Base-by-base conservation (phyloP, 257 asterid genomes). In the Primulina tabacum region DNA sequence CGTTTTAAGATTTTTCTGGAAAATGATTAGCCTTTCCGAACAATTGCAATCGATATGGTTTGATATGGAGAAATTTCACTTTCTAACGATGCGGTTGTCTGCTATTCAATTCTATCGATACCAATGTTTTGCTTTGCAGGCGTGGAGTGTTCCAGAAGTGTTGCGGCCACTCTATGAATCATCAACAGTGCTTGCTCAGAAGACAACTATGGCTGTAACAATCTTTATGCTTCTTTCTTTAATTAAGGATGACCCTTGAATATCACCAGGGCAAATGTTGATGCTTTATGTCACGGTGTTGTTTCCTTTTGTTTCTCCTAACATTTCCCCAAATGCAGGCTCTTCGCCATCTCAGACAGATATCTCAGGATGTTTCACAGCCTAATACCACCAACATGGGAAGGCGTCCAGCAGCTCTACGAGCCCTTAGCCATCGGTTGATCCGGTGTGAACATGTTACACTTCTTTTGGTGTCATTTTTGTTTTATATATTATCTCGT, bases 111-210 rank as follows among this genome's bases (percentile, higher is more conserved):
- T 33, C 6, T 34, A 6, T 52, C 37, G 30, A 63, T 40, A 14
- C 40, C 7, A 57, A 30, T 43, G 1, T 65, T 30, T 58, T 43
- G 29, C 58, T 67, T 43, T 52, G 67, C 69, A 91, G 97, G 86
- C 95, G 20, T 83, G 90, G 96, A 83, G 84, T 64, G 97, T 89
- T 67, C 97, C 97, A 5, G 97, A 91, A 83, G 97, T 91, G 52
- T 78, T 91, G 60, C 97, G 97, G 64, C 90, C 96, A 12, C 92
- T 91, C 37, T 91, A 91, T 32, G 96, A 89, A 72, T 91, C 97
- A 16, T 82, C 97, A 17, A 82, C 95, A 0, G 86, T 84, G 55
- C 89, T 91, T 32, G 92, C 97, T 53, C 97, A 91, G 66, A 89
- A 78, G 86, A 75, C 82, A 32, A 87, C 97, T 14, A 88, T 85